Evolutionary conservation across 306 rosid species (phyloP), one percentile per base, ranked within the genome.

Genomic region (Cicer cuneatum): DNA sequence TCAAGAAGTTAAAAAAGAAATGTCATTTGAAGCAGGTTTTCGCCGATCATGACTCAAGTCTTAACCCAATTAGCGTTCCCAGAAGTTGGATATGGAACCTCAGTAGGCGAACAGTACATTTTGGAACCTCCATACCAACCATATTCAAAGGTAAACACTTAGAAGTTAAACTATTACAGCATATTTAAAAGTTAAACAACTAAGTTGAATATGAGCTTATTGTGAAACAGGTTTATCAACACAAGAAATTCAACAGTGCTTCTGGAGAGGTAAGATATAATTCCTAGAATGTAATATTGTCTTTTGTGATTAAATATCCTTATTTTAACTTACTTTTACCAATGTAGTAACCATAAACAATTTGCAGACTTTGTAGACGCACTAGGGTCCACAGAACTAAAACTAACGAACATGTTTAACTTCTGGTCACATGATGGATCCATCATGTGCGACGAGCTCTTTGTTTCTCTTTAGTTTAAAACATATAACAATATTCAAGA

Each of bases 191-290:
- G 0, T 29, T 29, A 29, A 29, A 42, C 10, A 63, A 42, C 49
- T 47, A 35, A 56, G 73, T 85, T 61, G 29, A 80, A 43, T 49
- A 33, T 12, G 11, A n/a, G 19, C 18, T 53, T 73, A 33, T 74
- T 51, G 59, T 81, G 83, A 64, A 63, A 63, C 80, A 93, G 98
- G 98, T 77, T 85, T 92, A 74, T 58, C 96, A n/a, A 93, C 98
- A 6, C 86, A 72, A 78, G 96, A 82, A 66, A 93, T 90, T 89
- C 98, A 93, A 81, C 89, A 87, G n/a, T 89, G 95, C 88, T 93
- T 93, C 67, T 90, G 98, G 98, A 93, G 87, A 87, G 98, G 98
- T 90, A 83, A 48, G 71, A 71, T 47, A 72, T 71, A 73, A 58
- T 61, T 64, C 69, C 69, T 48, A 35, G 5, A 56, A 40, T 65